Evolutionary conservation across 106 monocot genomes (phyloP).

Genomic region (Apostasia shenzhenica): DNA sequence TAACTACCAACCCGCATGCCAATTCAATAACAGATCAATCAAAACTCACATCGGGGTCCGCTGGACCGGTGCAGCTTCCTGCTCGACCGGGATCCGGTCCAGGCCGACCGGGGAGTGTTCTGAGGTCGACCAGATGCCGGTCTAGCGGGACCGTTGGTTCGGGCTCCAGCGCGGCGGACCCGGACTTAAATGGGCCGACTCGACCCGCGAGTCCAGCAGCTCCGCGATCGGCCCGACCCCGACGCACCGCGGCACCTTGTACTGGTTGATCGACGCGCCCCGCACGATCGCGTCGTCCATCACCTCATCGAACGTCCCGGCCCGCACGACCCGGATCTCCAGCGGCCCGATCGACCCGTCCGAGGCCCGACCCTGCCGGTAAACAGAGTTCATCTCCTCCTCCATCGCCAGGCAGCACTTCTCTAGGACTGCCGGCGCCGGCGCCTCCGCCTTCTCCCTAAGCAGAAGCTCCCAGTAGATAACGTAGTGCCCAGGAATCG

Average conservation of each 20-base stretch:
- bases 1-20: too few relatives aligned
- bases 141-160: background rate
- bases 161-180: slow-evolving; percentile 2
- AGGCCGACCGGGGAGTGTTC: too few relatives aligned
- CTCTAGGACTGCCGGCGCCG: slow-evolving; percentile 25
- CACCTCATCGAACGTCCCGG: slow-evolving; percentile 79
- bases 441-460: background rate
- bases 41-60: too few relatives aligned
- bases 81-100: too few relatives aligned
- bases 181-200: slow-evolving; percentile 11
- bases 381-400: slow-evolving; percentile 68
- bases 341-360: slow-evolving; percentile 77
- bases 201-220: slow-evolving; percentile 6
- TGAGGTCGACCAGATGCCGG: background rate
- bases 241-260: slow-evolving; percentile 80
- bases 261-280: slow-evolving; percentile 92
- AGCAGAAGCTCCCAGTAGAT: slow-evolving; percentile 67
- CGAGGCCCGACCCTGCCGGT: slow-evolving; percentile 77
- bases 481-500: slow-evolving; percentile 70
- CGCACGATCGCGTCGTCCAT: slow-evolving; percentile 86
- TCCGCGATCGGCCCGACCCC: slow-evolving; percentile 7
- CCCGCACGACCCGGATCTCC: slow-evolving; percentile 72
- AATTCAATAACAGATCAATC: too few relatives aligned
- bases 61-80: too few relatives aligned
- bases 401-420: slow-evolving; percentile 73